Conservation (phyloP, 23 red algal genomes). For the Gracilaria caudata region DNA sequence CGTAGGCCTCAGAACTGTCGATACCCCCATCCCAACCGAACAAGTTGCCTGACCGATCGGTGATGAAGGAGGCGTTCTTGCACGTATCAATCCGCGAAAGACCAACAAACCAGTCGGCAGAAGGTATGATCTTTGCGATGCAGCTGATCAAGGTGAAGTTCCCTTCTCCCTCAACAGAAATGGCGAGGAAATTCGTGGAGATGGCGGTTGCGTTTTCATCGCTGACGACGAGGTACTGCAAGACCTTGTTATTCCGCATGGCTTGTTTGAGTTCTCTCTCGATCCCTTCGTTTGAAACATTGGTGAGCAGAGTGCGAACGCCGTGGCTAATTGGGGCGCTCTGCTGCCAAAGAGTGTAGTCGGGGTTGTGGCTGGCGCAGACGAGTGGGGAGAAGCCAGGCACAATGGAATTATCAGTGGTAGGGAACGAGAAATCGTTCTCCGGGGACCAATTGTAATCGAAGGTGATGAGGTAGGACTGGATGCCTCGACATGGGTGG, state of each 20-base stretch:
- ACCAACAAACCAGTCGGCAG: constrained; percentile 52
- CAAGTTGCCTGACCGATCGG: neutral
- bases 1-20: constrained; percentile 16
- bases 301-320: constrained; percentile 29
- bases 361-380: constrained; percentile 17
- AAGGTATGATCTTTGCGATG: constrained; percentile 34
- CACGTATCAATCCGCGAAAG: constrained; percentile 18
- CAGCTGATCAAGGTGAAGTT: constrained; percentile 38
- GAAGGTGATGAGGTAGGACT: constrained; percentile 20
- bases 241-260: neutral
- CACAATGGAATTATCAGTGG: neutral
- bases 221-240: constrained; percentile 17
- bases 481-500: constrained; percentile 7
- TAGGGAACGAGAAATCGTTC: neutral
- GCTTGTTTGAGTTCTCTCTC: constrained; percentile 9
- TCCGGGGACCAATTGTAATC: constrained; percentile 13
- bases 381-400: constrained; percentile 24
- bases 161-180: neutral
- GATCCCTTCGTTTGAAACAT: constrained; percentile 12
- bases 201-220: neutral
- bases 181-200: neutral
- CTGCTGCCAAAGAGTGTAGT: constrained; percentile 1
- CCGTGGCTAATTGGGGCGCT: neutral
- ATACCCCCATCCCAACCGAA: constrained; percentile 35
- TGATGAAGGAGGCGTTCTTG: constrained; percentile 5